Conservation (phyloP, 2,329 filamentous ascomycete genomes). For the Monilinia fructicola region DNA sequence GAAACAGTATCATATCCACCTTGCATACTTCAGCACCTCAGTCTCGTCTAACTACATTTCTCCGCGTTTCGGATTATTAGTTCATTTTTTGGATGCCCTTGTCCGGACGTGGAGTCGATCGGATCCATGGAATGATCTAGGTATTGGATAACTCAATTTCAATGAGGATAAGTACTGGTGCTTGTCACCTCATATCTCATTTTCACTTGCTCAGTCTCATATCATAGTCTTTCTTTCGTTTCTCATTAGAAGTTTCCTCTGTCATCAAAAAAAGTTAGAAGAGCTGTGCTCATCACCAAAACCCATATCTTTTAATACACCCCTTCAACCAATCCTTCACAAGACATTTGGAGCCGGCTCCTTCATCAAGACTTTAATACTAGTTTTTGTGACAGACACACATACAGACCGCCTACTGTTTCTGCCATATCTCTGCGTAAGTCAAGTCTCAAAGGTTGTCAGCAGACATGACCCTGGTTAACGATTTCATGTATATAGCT, state of each 20-base stretch:
- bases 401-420: slow-evolving; percentile 25
- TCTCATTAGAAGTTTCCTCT: slow-evolving; percentile 33
- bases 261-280: slow-evolving; percentile 35
- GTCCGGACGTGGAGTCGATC: not conserved
- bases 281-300: slow-evolving; percentile 36
- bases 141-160: slow-evolving; percentile 24
- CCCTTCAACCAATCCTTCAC: slow-evolving; percentile 29
- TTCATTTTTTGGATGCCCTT: slow-evolving; percentile 17
- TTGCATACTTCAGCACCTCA: slow-evolving; percentile 25
- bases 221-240: slow-evolving; percentile 36
- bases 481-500: slow-evolving; percentile 45
- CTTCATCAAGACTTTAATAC: slow-evolving; percentile 32
- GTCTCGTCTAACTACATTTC: slow-evolving; percentile 26
- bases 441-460: slow-evolving; percentile 20
- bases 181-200: slow-evolving; percentile 21
- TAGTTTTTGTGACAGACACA: slow-evolving; percentile 34
- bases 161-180: slow-evolving; percentile 37
- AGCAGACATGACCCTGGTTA: slow-evolving; percentile 12
- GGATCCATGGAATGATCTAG: slow-evolving; percentile 8
- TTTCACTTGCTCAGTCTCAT: slow-evolving; percentile 30
- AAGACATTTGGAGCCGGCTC: slow-evolving; percentile 39
- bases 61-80: slow-evolving; percentile 39
- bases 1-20: slow-evolving; percentile 36
- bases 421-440: slow-evolving; percentile 31
- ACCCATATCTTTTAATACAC: slow-evolving; percentile 36